These are phyloP conservation scores for Xylaria sp. DNA, from an alignment of 2,329 filamentous ascomycete genomes.

Conservation along the genomic window DNA sequence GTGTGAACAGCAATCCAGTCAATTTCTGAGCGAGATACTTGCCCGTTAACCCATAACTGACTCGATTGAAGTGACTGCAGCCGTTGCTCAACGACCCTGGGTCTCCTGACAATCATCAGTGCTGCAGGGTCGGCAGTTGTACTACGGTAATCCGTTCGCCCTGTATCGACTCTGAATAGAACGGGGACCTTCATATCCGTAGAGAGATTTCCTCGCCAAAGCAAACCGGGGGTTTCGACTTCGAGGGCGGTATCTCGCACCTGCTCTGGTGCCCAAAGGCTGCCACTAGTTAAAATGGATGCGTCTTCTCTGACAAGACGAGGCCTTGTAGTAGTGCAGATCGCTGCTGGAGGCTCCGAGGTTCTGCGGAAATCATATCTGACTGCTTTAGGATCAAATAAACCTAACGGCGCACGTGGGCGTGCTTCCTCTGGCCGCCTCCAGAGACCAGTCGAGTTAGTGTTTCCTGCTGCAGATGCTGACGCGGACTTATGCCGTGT, in stretches of 20 bases:
- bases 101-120: conserved; percentile 51
- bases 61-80: conserved; percentile 44
- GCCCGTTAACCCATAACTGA: conserved; percentile 41
- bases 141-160: conserved; percentile 48
- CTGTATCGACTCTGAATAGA: conserved; percentile 50
- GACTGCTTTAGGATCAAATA: conserved; percentile 37
- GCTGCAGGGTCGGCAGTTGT: conserved; percentile 51
- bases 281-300: conserved; percentile 33
- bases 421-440: conserved; percentile 24
- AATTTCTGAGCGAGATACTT: conserved; percentile 35
- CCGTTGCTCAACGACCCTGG: conserved; percentile 45
- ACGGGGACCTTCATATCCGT: conserved; percentile 1
- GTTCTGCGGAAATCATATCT: conserved; percentile 41
- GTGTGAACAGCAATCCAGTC: conserved; percentile 49
- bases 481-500: background rate
- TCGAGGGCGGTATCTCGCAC: background rate
- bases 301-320: conserved; percentile 32
- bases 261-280: conserved; percentile 39
- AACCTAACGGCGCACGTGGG: conserved; percentile 34
- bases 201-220: conserved; percentile 18
- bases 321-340: conserved; percentile 46
- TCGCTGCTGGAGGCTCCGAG: conserved; percentile 48
- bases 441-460: conserved; percentile 34
- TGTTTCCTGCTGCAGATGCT: background rate
- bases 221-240: background rate